Evolutionary conservation across 2,329 filamentous ascomycete genomes (phyloP).

Genomic region (Sphaceloma murrayae): DNA sequence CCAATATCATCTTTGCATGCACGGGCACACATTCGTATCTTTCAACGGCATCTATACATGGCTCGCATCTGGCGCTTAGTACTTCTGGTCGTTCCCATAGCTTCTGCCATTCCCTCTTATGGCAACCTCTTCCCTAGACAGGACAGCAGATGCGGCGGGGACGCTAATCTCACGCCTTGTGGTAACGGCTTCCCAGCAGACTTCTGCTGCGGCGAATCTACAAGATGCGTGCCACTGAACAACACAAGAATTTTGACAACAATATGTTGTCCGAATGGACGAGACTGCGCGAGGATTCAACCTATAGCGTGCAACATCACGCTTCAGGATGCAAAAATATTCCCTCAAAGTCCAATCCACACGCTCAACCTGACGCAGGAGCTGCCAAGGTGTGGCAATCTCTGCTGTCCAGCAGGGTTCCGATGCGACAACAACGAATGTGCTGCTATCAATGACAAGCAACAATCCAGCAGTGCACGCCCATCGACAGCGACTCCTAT

Average conservation of each 20-base stretch:
- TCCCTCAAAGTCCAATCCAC: slow-evolving; percentile 54
- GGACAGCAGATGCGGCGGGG: slow-evolving; percentile 41
- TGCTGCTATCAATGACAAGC: slow-evolving; percentile 40
- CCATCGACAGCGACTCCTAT: slow-evolving; percentile 9
- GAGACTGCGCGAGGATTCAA: slow-evolving; percentile 51
- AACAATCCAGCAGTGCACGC: slow-evolving; percentile 11
- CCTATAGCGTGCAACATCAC: slow-evolving; percentile 56
- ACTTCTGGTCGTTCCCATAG: not conserved
- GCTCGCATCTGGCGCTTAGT: not conserved
- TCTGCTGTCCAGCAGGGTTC: slow-evolving; percentile 67
- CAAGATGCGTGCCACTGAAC: slow-evolving; percentile 50
- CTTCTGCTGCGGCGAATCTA: slow-evolving; percentile 55
- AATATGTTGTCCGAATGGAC: slow-evolving; percentile 57
- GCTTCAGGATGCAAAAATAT: slow-evolving; percentile 49
- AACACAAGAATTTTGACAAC: slow-evolving; percentile 57
- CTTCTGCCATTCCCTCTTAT: slow-evolving; percentile 11
- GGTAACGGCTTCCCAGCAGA: slow-evolving; percentile 46
- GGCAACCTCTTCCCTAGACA: slow-evolving; percentile 17
- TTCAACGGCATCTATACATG: not conserved
- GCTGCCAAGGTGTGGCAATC: slow-evolving; percentile 48
- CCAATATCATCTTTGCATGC: slow-evolving; percentile 8
- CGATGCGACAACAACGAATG: slow-evolving; percentile 49
- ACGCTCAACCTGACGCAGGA: slow-evolving; percentile 51
- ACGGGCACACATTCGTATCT: not conserved
- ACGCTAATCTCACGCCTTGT: slow-evolving; percentile 44